Evolutionary conservation across 1,284 basidiomycete genomes (phyloP).

Genomic region (Pseudozyma tsukubaensis): DNA sequence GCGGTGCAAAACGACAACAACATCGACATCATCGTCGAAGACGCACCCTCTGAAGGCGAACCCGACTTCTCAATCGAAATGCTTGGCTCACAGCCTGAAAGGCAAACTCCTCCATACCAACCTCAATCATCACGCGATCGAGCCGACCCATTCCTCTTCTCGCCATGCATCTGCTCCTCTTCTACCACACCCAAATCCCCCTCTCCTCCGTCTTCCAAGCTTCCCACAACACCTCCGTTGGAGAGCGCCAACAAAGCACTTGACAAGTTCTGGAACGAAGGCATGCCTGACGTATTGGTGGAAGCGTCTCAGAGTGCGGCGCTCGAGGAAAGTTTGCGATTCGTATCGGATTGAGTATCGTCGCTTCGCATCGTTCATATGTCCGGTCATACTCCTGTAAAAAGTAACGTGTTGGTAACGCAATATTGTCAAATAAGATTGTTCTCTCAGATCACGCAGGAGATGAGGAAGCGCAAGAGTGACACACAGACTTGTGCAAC

Average conservation of each 20-base stretch:
- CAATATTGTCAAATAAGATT: too few species aligned
- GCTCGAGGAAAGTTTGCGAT: slow-evolving; percentile 7
- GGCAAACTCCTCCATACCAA: slow-evolving; percentile 7
- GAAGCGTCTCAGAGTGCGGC: slow-evolving; percentile 14
- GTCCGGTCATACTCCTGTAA: not conserved
- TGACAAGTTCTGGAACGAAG: slow-evolving; percentile 15
- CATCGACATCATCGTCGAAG: slow-evolving; percentile 4
- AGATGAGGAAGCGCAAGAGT: too few species aligned
- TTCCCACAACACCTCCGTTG: not conserved
- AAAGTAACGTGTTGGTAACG: not conserved
- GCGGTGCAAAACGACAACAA: not conserved
- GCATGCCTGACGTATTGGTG: slow-evolving; percentile 18
- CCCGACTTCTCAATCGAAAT: slow-evolving; percentile 19
- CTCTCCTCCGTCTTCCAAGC: not conserved
- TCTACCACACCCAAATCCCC: not conserved
- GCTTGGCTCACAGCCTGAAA: not conserved
- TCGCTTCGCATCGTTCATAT: not conserved
- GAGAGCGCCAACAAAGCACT: not conserved
- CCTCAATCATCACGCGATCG: not conserved
- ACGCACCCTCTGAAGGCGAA: slow-evolving; percentile 9
- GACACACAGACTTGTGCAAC: too few species aligned
- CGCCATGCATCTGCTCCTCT: slow-evolving; percentile 13
- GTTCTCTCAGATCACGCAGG: too few species aligned
- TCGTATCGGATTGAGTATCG: not conserved
- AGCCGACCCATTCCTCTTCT: slow-evolving; percentile 20